These are phyloP conservation scores for Chrysophaeum taylorii DNA, from an alignment of 352 stramenopile genomes.

Conservation along the genomic window DNA sequence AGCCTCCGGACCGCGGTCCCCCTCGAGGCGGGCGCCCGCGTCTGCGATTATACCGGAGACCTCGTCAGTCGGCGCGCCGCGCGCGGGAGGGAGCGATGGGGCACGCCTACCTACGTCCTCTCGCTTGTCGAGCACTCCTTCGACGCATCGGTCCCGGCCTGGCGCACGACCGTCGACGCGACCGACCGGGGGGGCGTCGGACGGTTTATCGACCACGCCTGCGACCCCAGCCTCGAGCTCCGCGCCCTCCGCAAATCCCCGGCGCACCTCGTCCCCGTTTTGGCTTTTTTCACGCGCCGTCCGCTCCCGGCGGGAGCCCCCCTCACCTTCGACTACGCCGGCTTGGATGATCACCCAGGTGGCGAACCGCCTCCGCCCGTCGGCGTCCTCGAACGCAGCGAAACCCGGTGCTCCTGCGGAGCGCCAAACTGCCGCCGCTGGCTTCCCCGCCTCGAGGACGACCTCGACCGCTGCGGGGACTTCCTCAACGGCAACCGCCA, in stretches of 20 bases:
- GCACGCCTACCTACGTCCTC: not conserved
- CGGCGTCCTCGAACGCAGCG: not conserved
- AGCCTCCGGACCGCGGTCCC: not conserved
- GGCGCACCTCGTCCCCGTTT: slow-evolving; percentile 40
- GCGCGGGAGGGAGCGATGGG: not conserved
- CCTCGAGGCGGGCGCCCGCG: not conserved
- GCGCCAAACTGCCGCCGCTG: slow-evolving; percentile 16
- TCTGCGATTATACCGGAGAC: not conserved
- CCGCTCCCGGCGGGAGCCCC: slow-evolving; percentile 62
- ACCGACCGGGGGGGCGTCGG: slow-evolving; percentile 79
- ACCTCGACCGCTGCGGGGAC: no score
- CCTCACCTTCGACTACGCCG: slow-evolving; percentile 69
- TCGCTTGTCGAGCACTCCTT: slow-evolving; percentile 2
- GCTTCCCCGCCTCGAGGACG: no score
- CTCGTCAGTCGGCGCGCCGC: not conserved
- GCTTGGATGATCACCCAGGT: not conserved
- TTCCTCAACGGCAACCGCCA: no score
- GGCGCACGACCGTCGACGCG: slow-evolving; percentile 74
- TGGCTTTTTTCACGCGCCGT: slow-evolving; percentile 66
- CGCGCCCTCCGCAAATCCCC: slow-evolving; percentile 51
- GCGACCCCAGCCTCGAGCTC: slow-evolving; percentile 83
- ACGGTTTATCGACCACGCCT: slow-evolving; percentile 94
- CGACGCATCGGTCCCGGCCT: not conserved
- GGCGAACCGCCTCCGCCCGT: slow-evolving; percentile 42
- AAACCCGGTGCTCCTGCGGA: slow-evolving; percentile 19